Conservation (phyloP, 2,329 filamentous ascomycete species). For the Ophiostoma ulmi region DNA sequence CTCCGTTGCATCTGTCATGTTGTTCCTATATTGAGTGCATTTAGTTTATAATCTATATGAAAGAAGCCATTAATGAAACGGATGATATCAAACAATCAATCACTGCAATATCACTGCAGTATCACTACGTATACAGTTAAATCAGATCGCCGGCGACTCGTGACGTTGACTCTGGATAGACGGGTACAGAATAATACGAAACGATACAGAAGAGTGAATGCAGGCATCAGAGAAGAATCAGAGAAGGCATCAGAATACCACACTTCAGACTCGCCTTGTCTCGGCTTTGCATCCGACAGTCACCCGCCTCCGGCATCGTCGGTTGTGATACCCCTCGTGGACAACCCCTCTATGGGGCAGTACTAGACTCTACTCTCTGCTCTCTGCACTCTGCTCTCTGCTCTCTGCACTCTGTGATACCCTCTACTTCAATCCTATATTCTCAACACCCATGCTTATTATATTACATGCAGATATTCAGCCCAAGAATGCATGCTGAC, state of each 20-base stretch:
- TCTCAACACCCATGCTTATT: not conserved
- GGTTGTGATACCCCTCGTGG: conserved; percentile 14
- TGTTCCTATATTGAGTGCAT: not conserved
- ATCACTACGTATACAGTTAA: too few relatives aligned
- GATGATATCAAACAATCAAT: not conserved
- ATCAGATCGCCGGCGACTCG: not conserved
- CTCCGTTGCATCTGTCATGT: not conserved
- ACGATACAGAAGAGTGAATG: not conserved
- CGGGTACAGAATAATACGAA: too few relatives aligned
- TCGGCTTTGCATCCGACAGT: conserved; percentile 12
- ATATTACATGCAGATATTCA: not conserved
- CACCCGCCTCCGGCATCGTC: conserved; percentile 11
- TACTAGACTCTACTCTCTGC: not conserved
- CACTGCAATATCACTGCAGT: not conserved
- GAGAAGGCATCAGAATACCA: too few relatives aligned
- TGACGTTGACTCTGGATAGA: not conserved
- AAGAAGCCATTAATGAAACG: not conserved
- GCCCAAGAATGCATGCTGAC: not conserved
- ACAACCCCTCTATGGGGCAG: not conserved
- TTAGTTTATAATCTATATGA: not conserved
- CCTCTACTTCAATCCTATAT: not conserved
- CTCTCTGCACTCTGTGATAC: not conserved
- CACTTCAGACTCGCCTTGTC: not conserved
- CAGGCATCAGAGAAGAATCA: too few relatives aligned
- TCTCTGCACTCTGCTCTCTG: not conserved